These are phyloP conservation scores for Pleurotus djamor DNA, from an alignment of 768 basidiomycete genomes.

Conservation along the genomic window DNA sequence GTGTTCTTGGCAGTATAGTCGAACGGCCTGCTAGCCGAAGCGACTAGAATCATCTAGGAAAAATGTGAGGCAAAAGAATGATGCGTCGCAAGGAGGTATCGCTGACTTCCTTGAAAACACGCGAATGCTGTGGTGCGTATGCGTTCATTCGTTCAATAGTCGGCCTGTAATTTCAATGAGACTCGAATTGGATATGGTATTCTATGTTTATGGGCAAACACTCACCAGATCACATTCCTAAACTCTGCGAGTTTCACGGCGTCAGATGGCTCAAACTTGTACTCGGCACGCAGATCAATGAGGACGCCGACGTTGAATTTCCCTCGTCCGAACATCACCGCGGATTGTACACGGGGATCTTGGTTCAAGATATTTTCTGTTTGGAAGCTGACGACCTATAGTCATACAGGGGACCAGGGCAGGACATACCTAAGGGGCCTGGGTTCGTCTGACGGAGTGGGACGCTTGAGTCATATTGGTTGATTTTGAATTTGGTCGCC, in stretches of 20 bases:
- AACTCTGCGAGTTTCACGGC: conserved; percentile 14
- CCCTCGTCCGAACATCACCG: conserved; percentile 34
- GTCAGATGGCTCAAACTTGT: conserved; percentile 18
- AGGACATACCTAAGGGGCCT: conserved; percentile 23
- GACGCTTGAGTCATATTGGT: neutral
- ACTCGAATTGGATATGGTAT: neutral
- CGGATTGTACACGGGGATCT: conserved; percentile 20
- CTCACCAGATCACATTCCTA: conserved; percentile 20
- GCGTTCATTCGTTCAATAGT: conserved; percentile 30
- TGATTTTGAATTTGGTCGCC: neutral
- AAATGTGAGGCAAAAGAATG: neutral
- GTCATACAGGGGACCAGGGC: conserved; percentile 16
- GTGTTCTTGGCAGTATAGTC: conserved; percentile 34
- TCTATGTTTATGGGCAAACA: neutral
- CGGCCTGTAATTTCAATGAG: conserved; percentile 19
- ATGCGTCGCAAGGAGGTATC: neutral
- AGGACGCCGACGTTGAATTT: conserved; percentile 29
- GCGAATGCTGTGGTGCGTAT: conserved; percentile 36
- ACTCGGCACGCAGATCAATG: conserved; percentile 22
- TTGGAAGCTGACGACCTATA: neutral
- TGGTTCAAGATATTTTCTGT: conserved; percentile 32
- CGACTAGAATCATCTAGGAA: conserved; percentile 34
- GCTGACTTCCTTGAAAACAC: conserved; percentile 38
- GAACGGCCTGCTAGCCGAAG: conserved; percentile 28
- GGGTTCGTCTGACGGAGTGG: conserved; percentile 24